Base-by-base conservation (phyloP, 257 asterid genomes). In the Misopates orontium region DNA sequence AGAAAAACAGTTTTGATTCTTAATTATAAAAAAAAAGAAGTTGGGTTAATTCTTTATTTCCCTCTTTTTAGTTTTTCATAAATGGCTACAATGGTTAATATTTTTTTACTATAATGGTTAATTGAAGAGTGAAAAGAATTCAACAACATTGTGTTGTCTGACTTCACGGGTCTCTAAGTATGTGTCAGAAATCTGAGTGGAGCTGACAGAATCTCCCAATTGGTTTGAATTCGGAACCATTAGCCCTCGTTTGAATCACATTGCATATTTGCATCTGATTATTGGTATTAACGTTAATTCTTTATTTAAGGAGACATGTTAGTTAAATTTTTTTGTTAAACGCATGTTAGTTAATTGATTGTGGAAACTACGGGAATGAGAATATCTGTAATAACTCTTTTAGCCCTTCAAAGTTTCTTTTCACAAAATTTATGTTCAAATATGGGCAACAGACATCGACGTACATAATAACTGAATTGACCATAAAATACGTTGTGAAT, bases 181-280 rank as follows among this genome's bases (percentile, higher is more conserved):
- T 56, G 12, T 31, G 58, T 21, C 36, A 53, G 28, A 53, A 20
- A 53, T 45, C 36, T 10, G 17, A 53, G 58, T 53, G 58, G 58
- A 8, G 28, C 58, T 53, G 32, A 53, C 58, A 53, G 58, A 53
- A 53, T 53, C 58, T 22, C 58, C 19, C 45, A 56, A 25, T 56
- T 25, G 45, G 45, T n/a, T 56, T 56, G 21, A 31, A 56, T 28
- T 25, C 31, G 45, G 20, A 56, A n/a, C 42, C 47, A 17, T 49
- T 1, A 17, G 10, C 55, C 10, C 42, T 36, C 36, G 36, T 28
- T 36, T 36, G 42, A 36, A 36, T 36, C 42, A 28, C 3, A 28
- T 28, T 7, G 7, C 42, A 36, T 36, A 3, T 3, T 36, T 36
- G 42, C 42, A 36, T 36, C 42, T 36, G 11, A 3, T 36, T 36